phyloP scores from a whole-genome alignment of 2,329 filamentous ascomycete genomes.

The Beauveria scarabaeidicola region DNA sequence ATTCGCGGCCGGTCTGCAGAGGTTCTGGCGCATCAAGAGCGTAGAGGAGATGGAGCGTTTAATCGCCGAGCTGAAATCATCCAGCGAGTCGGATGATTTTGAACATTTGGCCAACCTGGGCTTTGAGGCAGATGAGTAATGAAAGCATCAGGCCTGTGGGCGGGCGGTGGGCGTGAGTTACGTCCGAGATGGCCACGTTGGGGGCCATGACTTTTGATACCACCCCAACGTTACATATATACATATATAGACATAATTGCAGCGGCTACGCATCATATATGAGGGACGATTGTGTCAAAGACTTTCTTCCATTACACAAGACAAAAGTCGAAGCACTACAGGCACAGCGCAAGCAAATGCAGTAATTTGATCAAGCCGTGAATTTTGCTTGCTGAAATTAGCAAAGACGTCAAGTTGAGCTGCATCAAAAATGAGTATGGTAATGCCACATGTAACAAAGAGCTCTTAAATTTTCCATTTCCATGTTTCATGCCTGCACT shows the following conservation, averaged over 20 bases:
- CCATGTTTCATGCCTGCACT: slow-evolving; percentile 9
- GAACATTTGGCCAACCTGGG: slow-evolving; percentile 24
- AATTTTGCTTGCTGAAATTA: neutral
- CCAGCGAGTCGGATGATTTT: slow-evolving; percentile 13
- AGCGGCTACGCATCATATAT: neutral
- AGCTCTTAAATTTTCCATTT: neutral
- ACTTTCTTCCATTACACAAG: neutral
- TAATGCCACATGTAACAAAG: neutral
- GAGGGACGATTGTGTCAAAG: neutral
- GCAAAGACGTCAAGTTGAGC: neutral
- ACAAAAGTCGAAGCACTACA: neutral
- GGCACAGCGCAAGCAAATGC: neutral
- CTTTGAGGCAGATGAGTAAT: slow-evolving; percentile 21
- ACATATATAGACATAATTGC: neutral
- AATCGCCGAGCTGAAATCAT: slow-evolving; percentile 26
- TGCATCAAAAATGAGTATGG: neutral
- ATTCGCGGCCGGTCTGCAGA: slow-evolving; percentile 59
- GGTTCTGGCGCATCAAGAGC: slow-evolving; percentile 70
- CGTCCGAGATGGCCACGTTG: neutral
- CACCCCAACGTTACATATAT: neutral
- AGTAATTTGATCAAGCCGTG: neutral
- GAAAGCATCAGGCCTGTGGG: neutral
- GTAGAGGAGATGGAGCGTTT: slow-evolving; percentile 57
- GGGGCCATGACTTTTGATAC: neutral
- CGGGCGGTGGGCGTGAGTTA: neutral